These are phyloP conservation scores for Neoboletus magnificus DNA, from an alignment of 768 basidiomycete species.

Conservation along the genomic window DNA sequence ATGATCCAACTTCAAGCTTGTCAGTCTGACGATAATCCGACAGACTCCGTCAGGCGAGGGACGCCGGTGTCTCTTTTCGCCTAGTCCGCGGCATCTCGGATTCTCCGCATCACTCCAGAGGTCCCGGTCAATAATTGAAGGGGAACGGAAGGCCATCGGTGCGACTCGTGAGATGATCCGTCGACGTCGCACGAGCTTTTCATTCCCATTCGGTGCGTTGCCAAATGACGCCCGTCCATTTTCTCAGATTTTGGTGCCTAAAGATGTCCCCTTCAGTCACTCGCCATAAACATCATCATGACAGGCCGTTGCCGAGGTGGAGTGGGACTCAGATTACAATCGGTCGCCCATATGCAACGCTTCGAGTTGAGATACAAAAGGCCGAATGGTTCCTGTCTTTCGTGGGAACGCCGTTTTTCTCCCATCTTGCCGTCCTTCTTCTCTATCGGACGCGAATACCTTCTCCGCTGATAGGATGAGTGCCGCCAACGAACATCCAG, in stretches of 20 bases:
- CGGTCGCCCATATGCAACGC: not conserved
- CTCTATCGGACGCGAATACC: not conserved
- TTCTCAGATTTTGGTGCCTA: not conserved
- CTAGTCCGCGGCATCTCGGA: not conserved
- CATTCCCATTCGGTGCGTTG: not conserved
- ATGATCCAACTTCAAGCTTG: not conserved
- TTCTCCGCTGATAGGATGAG: slow-evolving; percentile 3
- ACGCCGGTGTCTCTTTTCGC: not conserved
- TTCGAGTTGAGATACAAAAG: slow-evolving; percentile 21
- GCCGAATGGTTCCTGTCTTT: not conserved
- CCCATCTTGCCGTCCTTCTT: not conserved
- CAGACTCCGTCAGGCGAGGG: not conserved
- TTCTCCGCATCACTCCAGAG: not conserved
- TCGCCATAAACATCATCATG: not conserved
- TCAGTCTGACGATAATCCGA: not conserved
- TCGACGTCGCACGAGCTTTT: not conserved
- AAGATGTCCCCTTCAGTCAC: not conserved
- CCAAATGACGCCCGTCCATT: not conserved
- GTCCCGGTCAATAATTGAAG: not conserved
- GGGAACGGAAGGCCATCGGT: not conserved
- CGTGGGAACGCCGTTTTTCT: slow-evolving; percentile 17
- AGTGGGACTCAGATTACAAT: not conserved
- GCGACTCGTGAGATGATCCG: too few species aligned
- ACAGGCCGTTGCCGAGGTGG: not conserved
- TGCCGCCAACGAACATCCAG: not conserved